Evolutionary conservation across 306 rosid species (phyloP), one percentile per base, ranked within the genome.

Genomic region (Glycine soja): DNA sequence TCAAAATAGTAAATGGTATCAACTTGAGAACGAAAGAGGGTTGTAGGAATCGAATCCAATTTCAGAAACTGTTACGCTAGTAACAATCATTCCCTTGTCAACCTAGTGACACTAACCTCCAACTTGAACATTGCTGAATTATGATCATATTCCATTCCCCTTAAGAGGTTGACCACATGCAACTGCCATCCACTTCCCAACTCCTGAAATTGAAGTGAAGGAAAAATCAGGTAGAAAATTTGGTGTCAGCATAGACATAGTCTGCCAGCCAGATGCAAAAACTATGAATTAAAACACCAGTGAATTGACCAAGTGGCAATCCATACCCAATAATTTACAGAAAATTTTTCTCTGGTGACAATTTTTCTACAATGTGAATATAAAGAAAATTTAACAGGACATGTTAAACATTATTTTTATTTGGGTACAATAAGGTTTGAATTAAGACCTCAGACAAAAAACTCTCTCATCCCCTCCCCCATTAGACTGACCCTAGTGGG

Each of bases 351-450:
- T 24, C 2, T 24, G 30, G 30, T 24, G 30, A 24, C 47, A 80
- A 47, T 57, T 3, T 18, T 70, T 79, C 76, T 54, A 19, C 66
- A 63, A 24, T 1, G 24, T 67, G 24, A 80, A 64, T 63, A 69
- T 78, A 86, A 79, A 70, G 18, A 77, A 19, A 71, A 66, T 30
- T 30, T 12, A 64, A 65, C 66, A 69, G 48, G 51, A 58, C 24
- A 40, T 56, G 74, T n/a, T 72, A 19, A 45, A 73, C 48, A 19
- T 3, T 47, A 13, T 54, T 54, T 52, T 11, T 50, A n/a, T 50
- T 11, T 52, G 1, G 3, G 8, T 14, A 19, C 24, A 19, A 24
- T 24, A 58, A 10, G 38, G 12, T 19, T 10, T 9, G 14, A 58
- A 58, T 57, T 11, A 4, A 57, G 1, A 19, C 65, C 11, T 18